These are phyloP conservation scores for Trametes versicolor DNA, from an alignment of 1,284 basidiomycete species.

Conservation along the genomic window DNA sequence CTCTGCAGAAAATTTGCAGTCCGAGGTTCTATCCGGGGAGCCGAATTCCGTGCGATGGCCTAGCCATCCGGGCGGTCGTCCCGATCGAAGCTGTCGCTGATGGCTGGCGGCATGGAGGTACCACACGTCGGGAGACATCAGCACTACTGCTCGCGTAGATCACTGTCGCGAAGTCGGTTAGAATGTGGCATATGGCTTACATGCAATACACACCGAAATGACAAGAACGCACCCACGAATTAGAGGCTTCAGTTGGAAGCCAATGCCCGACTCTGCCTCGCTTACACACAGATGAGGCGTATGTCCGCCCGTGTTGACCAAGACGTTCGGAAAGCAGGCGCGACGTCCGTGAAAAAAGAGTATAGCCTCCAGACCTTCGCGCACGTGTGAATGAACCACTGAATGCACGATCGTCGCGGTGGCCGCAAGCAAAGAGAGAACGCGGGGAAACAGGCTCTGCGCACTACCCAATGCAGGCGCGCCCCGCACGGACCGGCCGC, in stretches of 20 bases:
- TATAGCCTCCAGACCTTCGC: constrained; percentile 11
- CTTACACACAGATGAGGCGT: not conserved
- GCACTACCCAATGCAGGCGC: constrained; percentile 4
- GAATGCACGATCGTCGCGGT: constrained; percentile 14
- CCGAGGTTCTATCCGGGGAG: not conserved
- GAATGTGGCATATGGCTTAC: not conserved
- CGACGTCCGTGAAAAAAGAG: constrained; percentile 14
- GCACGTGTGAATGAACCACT: not conserved
- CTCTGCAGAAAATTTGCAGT: not conserved
- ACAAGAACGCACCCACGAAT: not conserved
- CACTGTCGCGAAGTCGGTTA: not conserved
- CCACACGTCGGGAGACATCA: not conserved
- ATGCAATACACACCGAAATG: not conserved
- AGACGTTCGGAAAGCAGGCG: constrained; percentile 4
- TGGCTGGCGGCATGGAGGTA: not conserved
- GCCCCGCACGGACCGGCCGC: constrained; percentile 1
- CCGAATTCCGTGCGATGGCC: constrained; percentile 5
- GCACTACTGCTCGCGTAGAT: not conserved
- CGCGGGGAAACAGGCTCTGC: constrained; percentile 11
- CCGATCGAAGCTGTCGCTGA: not conserved
- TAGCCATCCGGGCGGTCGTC: constrained; percentile 1
- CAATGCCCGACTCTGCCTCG: not conserved
- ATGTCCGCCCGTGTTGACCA: not conserved
- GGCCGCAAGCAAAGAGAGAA: not conserved
- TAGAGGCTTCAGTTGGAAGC: not conserved